A percentile compares a stretch with the other conserved stretches of the same genome.
Conservation (phyloP, 805 yeast species). For the Candida broadrunensis region DNA sequence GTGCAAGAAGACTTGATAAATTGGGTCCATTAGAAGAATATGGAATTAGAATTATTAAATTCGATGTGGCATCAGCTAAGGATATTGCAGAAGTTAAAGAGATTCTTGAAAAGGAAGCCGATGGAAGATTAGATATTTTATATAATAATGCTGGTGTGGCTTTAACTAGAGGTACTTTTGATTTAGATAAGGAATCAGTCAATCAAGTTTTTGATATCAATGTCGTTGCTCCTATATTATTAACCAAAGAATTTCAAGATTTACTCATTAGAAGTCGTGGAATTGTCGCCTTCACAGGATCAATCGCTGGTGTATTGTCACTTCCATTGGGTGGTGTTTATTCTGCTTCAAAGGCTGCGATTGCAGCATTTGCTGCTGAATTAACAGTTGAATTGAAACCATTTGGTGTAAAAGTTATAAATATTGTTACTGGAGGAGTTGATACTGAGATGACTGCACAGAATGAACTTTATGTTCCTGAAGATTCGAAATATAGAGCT, state of each 20-base stretch:
- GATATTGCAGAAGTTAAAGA: constrained; percentile 45
- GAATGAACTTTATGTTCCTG: too few species aligned
- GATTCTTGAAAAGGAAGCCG: constrained; percentile 42
- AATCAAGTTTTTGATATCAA: constrained; percentile 59
- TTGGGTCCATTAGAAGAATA: constrained; percentile 51
- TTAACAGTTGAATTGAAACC: constrained; percentile 67
- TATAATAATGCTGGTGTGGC: constrained; percentile 79
- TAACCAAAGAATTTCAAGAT: constrained; percentile 55
- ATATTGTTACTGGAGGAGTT: constrained; percentile 75
- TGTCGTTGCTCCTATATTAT: constrained; percentile 65
- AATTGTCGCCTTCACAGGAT: constrained; percentile 70
- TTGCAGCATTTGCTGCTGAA: constrained; percentile 65
- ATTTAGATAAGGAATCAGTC: constrained; percentile 54
- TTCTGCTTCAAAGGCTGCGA: constrained; percentile 70
- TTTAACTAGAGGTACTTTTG: constrained; percentile 68
- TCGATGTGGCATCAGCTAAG: constrained; percentile 57
- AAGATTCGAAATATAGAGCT: too few species aligned
- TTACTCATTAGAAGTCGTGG: constrained; percentile 65
- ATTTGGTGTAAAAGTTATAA: constrained; percentile 69
- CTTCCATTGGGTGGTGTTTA: constrained; percentile 72
- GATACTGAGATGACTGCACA: constrained; percentile 65
- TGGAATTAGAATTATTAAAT: constrained; percentile 43
- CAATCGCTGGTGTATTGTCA: constrained; percentile 60
- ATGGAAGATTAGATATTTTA: constrained; percentile 50
- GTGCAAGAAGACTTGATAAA: constrained; percentile 64